Conservation (phyloP, 2,329 filamentous ascomycete species). For the Acrocalymma vagum region DNA sequence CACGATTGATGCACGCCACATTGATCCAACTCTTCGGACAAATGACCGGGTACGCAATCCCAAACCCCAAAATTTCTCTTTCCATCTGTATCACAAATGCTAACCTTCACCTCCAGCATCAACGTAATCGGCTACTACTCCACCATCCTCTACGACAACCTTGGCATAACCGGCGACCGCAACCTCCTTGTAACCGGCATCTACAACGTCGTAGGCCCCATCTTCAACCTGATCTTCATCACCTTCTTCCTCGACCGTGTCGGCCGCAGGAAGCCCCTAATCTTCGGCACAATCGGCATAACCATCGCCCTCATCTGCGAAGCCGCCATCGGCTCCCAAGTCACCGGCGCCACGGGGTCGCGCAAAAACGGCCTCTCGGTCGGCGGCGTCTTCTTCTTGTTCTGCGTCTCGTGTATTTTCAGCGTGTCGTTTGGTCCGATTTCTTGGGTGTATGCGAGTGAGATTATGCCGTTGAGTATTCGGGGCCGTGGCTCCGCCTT, state of each 20-base stretch:
- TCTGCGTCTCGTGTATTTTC: conserved; percentile 53
- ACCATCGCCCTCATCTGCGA: conserved; percentile 68
- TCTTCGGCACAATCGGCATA: conserved; percentile 64
- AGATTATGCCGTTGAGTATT: conserved; percentile 71
- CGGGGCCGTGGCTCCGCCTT: conserved; percentile 67
- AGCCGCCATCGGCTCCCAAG: conserved; percentile 59
- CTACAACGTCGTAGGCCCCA: conserved; percentile 67
- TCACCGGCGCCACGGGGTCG: conserved; percentile 36
- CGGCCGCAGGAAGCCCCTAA: conserved; percentile 59
- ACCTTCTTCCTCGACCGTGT: conserved; percentile 64
- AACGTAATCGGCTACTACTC: conserved; percentile 71
- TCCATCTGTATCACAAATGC: background rate
- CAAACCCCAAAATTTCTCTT: background rate
- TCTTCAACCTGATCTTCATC: conserved; percentile 68
- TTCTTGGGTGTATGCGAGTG: conserved; percentile 71
- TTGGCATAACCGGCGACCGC: conserved; percentile 64
- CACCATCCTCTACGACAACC: conserved; percentile 65
- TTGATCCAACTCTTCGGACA: conserved; percentile 72
- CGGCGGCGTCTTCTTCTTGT: conserved; percentile 72
- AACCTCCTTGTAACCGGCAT: conserved; percentile 66
- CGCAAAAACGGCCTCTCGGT: conserved; percentile 60
- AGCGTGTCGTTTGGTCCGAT: conserved; percentile 44
- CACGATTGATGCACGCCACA: conserved; percentile 67
- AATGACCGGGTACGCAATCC: conserved; percentile 59
- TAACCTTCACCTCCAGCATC: conserved; percentile 35